These are phyloP conservation scores for Avena sativa DNA, from an alignment of 176 grass and related monocot species.

Conservation along the genomic window DNA sequence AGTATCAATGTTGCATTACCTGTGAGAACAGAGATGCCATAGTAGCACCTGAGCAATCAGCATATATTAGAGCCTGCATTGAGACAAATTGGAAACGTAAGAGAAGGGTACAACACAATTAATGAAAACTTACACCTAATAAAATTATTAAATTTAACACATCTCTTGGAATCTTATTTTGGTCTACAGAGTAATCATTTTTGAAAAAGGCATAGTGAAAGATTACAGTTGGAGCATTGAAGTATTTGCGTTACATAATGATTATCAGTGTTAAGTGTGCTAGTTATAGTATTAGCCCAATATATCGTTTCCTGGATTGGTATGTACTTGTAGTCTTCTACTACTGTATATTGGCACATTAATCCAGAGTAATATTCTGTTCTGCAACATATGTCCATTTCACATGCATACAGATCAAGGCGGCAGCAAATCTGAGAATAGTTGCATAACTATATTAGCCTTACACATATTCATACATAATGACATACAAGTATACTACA, in stretches of 20 bases:
- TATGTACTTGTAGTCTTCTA: neutral
- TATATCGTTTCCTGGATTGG: constrained; percentile 8
- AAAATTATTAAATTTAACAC: neutral
- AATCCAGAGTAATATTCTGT: neutral
- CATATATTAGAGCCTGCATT: constrained; percentile 77
- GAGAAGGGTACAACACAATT: constrained; percentile 21
- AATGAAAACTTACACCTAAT: constrained; percentile 28
- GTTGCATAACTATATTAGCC: neutral
- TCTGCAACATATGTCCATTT: constrained; percentile 9
- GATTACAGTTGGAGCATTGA: constrained; percentile 23
- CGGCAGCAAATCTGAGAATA: neutral
- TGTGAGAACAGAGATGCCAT: constrained; percentile 64
- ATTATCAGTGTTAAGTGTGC: neutral
- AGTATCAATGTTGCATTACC: constrained; percentile 56
- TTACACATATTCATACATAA: neutral
- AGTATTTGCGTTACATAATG: constrained; percentile 20
- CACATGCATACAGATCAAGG: neutral
- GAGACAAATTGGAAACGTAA: constrained; percentile 40
- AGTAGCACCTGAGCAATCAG: constrained; percentile 65
- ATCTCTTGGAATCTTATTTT: neutral
- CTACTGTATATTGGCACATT: neutral
- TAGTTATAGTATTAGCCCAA: neutral
- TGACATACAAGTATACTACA: neutral
- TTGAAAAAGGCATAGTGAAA: constrained; percentile 8
- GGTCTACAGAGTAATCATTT: neutral